Percentiles rank a stretch among this genome's conserved stretches.
phyloP scores from a whole-genome alignment of 345 rosid species.

The Pistacia atlantica region DNA sequence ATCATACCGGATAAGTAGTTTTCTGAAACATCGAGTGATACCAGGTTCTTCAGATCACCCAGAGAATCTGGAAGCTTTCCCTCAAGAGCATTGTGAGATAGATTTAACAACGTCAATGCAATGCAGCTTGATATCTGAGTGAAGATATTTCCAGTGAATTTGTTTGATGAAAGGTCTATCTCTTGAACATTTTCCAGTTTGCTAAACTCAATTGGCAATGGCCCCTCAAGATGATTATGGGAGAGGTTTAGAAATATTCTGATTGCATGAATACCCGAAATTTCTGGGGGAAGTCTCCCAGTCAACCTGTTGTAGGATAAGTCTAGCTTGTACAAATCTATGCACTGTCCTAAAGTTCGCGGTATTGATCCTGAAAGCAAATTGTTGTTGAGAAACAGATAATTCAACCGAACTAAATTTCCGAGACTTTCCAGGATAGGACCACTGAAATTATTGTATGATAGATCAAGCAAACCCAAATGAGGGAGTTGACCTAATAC shows the following conservation, averaged over 20 bases:
- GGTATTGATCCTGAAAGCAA: constrained; percentile 53
- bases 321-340: constrained; percentile 41
- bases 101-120: constrained; percentile 37
- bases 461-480: constrained; percentile 49
- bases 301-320: constrained; percentile 49
- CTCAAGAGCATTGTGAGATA: constrained; percentile 41
- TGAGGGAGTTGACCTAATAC: constrained; percentile 33
- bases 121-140: constrained; percentile 48
- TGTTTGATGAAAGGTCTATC: constrained; percentile 57
- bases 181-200: constrained; percentile 55
- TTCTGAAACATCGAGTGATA: constrained; percentile 45
- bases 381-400: constrained; percentile 52
- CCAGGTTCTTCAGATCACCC: constrained; percentile 46
- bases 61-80: constrained; percentile 50
- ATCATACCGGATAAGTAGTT: constrained; percentile 47
- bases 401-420: constrained; percentile 27
- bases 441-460: constrained; percentile 45
- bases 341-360: constrained; percentile 37
- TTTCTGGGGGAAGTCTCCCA: constrained; percentile 47
- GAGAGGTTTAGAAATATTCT: constrained; percentile 49
- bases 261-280: constrained; percentile 39
- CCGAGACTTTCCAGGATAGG: constrained; percentile 46
- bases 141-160: constrained; percentile 43
- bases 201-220: constrained; percentile 55
- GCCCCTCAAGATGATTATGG: constrained; percentile 49